phyloP scores from a whole-genome alignment of 441 rosid species.

The Biscutella laevigata region DNA sequence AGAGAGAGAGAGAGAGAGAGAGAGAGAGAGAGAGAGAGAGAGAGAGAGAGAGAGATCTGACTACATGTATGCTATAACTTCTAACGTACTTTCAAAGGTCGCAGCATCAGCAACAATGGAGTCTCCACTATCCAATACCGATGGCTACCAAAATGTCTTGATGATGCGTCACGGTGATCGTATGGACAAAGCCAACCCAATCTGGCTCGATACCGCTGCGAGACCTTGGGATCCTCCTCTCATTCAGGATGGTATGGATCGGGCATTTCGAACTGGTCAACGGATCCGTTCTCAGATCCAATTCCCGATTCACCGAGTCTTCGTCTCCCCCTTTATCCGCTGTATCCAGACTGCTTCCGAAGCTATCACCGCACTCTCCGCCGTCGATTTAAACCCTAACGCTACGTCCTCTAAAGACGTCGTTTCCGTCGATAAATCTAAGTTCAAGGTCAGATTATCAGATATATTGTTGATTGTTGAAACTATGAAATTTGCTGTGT shows the following conservation, averaged over 20 bases:
- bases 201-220: constrained; percentile 49
- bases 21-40: too few relatives aligned
- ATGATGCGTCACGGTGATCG: constrained; percentile 93
- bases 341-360: constrained; percentile 74
- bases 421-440: constrained; percentile 37
- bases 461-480: too few relatives aligned
- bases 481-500: neutral
- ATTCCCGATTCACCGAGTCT: constrained; percentile 65
- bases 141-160: constrained; percentile 44
- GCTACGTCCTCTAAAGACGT: constrained; percentile 27
- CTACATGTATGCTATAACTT: neutral
- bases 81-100: constrained; percentile 9
- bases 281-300: constrained; percentile 33
- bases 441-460: constrained; percentile 43
- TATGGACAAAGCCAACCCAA: constrained; percentile 44
- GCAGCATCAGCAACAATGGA: constrained; percentile 9
- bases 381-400: constrained; percentile 28
- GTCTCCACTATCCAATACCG: neutral
- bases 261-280: constrained; percentile 52
- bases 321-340: constrained; percentile 82
- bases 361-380: constrained; percentile 50
- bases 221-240: constrained; percentile 89
- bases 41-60: too few relatives aligned
- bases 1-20: too few relatives aligned
- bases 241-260: constrained; percentile 32